Base-by-base conservation (phyloP, 2,329 filamentous ascomycete species). In the Cyphellophora europaea region DNA sequence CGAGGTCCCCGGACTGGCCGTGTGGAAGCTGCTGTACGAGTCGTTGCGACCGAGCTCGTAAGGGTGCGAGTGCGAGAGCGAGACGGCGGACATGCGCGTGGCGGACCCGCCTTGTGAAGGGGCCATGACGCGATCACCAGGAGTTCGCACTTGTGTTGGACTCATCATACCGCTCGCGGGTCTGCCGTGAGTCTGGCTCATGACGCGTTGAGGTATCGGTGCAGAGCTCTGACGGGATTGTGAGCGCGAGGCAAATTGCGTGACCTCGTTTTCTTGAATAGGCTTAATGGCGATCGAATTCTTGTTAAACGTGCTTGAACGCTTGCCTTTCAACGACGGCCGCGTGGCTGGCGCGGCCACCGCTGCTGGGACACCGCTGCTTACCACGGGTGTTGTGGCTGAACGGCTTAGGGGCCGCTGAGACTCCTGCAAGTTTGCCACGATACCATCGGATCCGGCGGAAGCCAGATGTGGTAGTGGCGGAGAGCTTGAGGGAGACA, bases 271-370 rank as follows among this genome's bases (percentile, higher is more conserved):
- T 25, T 25, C 21, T 8, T 25, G 8, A n/a, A 25, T 25, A n/a
- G 21, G 21, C n/a, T 25, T n/a, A n/a, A n/a, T 25, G 21, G n/a
- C n/a, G 8, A 25, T 8, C 8, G 21, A 8, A 8, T 25, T 25
- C 21, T 25, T 25, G 21, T 25, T 25, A 25, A 25, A 25, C 21
- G 21, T 25, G n/a, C 21, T 25, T n/a, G 21, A 25, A 8, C 21
- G 8, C 21, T 25, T 25, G 21, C 21, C 21, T n/a, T 25, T 8
- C 21, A 25, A n/a, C 21, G 8, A n/a, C 21, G 21, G 21, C 8
- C 21, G 21, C 8, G 21, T 25, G n/a, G n/a, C n/a, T n/a, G n/a
- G n/a, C n/a, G n/a, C n/a, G n/a, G n/a, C n/a, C 8, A 25, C n/a
- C n/a, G 21, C 21, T 8, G 21, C 21, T 25, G 21, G 21, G 8